Conservation (phyloP, 306 rosid genomes). For the Potentilla sterilis region DNA sequence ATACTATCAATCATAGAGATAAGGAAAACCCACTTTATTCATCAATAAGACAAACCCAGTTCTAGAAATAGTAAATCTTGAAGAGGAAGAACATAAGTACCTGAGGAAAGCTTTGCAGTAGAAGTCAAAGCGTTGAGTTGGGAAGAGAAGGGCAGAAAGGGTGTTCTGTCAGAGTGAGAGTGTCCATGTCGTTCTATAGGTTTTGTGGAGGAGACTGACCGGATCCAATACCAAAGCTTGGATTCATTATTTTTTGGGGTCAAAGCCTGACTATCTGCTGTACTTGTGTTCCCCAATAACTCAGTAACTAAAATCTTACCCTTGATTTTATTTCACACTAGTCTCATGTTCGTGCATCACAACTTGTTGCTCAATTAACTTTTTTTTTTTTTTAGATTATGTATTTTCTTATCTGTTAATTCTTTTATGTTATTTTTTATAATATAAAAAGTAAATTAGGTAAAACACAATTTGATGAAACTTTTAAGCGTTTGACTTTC, state of each 20-base stretch:
- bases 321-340: too few relatives aligned
- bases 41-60: constrained; percentile 31
- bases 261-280: not conserved
- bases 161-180: not conserved
- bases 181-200: not conserved
- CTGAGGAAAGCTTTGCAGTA: constrained; percentile 3
- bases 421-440: too few relatives aligned
- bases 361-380: too few relatives aligned
- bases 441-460: too few relatives aligned
- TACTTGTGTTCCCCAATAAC: not conserved
- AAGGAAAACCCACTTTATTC: constrained; percentile 1
- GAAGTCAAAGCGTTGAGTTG: constrained; percentile 6
- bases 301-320: too few relatives aligned
- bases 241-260: not conserved
- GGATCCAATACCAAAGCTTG: constrained; percentile 10
- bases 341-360: too few relatives aligned
- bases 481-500: too few relatives aligned
- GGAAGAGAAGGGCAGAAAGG: not conserved
- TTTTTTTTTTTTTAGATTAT: too few relatives aligned
- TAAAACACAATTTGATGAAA: too few relatives aligned
- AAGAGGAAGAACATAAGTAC: too few relatives aligned
- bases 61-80: constrained; percentile 15
- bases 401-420: too few relatives aligned
- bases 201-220: constrained; percentile 13
- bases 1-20: not conserved